Evolutionary conservation across 805 yeast species (phyloP).

Genomic region (Candida endomychidarum): DNA sequence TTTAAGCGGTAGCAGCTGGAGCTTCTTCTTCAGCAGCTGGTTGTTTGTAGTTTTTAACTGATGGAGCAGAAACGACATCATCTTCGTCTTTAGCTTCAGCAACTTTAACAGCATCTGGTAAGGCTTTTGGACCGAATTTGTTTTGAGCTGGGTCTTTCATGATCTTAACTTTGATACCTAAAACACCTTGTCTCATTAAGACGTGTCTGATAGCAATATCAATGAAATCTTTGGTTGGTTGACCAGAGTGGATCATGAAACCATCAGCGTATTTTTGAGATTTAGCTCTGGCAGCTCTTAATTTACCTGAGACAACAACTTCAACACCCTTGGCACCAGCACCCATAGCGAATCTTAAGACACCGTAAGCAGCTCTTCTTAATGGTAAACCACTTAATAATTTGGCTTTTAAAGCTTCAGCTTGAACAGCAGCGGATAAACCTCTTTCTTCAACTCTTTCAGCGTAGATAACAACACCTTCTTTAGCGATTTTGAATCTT

Average conservation of each 20-base stretch:
- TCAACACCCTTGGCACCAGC: slow-evolving; percentile 99
- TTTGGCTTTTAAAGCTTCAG: slow-evolving; percentile 98
- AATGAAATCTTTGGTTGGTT: slow-evolving; percentile 98
- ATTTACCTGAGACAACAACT: slow-evolving; percentile 99
- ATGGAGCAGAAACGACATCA: slow-evolving; percentile 73
- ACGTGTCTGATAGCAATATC: slow-evolving; percentile 99
- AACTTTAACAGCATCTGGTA: slow-evolving; percentile 94
- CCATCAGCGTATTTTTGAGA: slow-evolving; percentile 99
- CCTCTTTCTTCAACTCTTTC: slow-evolving; percentile 99
- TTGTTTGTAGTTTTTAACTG: slow-evolving; percentile 72
- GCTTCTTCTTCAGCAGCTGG: slow-evolving; percentile 37
- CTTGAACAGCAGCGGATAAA: slow-evolving; percentile 99
- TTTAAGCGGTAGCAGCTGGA: slow-evolving; percentile 34
- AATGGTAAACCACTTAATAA: slow-evolving; percentile 97
- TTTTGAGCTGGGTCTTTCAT: slow-evolving; percentile 96
- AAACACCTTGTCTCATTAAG: slow-evolving; percentile 99
- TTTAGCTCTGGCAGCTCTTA: slow-evolving; percentile 99
- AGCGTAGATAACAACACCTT: slow-evolving; percentile 91
- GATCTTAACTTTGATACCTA: slow-evolving; percentile 99
- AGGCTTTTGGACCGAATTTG: slow-evolving; percentile 82
- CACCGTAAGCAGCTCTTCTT: slow-evolving; percentile 99
- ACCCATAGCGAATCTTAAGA: slow-evolving; percentile 99
- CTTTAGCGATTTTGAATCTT: slow-evolving; percentile 97
- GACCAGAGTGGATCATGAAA: slow-evolving; percentile 99
- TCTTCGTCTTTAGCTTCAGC: slow-evolving; percentile 92